Evolutionary conservation across 2,329 filamentous ascomycete species (phyloP), one percentile per base, ranked within the genome.

Genomic region (Paecilomyces sp.): DNA sequence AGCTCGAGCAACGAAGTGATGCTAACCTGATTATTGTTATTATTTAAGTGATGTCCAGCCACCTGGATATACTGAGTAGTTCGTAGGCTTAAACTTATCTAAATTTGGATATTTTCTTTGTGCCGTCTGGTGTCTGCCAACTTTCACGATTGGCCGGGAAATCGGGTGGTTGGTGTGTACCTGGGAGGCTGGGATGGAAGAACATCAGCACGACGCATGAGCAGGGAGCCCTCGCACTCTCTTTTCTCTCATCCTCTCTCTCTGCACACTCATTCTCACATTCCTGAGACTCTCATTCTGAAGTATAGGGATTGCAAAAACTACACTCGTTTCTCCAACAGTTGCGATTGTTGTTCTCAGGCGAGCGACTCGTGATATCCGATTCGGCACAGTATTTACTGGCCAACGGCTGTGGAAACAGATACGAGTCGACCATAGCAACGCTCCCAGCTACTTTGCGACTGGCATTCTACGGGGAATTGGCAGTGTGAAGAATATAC

Each of bases 91-190:
- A 54, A 7, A 54, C 11, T 18, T 54, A 31, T 28, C 52, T 54
- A 28, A 54, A 15, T 18, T 28, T 28, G 52, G 52, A 54, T 28
- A 12, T 18, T 54, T 12, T 28, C 50, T 55, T 41, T 30, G 51
- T 54, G 41, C 53, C 54, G 34, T 56, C 58, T 57, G 58, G 55
- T 51, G 41, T 18, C 8, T 47, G 41, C 9, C 8, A 8, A 33
- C 31, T 33, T 33, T 5, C 31, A 12, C 41, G 13, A 47, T 47
- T 47, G 41, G 41, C 41, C 6, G 36, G 36, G 51, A 62, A 62
- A 61, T 61, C 57, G 57, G 61, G 59, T 56, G 61, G 61, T 61
- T 62, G 61, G 59, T 55, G 57, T 55, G 57, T 47, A 47, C 41
- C 18, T 47, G 57, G 60, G 60, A 62, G 61, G 61, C 61, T 62